Percentiles rank a stretch among this genome's conserved stretches.
Evolutionary conservation across 768 basidiomycete species (phyloP).

Genomic region (Mycena filopes): DNA sequence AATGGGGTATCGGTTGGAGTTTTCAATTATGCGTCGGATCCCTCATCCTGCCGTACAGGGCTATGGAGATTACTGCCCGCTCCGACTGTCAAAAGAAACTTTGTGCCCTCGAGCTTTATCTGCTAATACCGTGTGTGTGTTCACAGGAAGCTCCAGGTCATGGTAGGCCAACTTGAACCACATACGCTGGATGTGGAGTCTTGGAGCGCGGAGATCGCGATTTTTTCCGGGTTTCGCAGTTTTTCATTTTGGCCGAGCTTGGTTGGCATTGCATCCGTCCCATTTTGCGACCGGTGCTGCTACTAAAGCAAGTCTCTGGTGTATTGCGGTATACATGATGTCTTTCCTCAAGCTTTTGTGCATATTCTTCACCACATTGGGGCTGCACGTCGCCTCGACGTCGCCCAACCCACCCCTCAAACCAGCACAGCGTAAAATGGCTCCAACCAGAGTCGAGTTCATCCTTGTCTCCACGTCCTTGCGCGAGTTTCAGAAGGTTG

Average conservation of each 20-base stretch:
- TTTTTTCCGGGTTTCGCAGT: constrained; percentile 1
- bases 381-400: constrained; percentile 14
- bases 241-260: background rate
- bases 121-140: constrained; percentile 7
- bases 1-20: background rate
- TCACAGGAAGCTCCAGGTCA: too few relatives aligned
- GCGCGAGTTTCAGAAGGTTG: constrained; percentile 12
- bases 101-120: background rate
- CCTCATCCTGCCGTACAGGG: background rate
- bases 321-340: constrained; percentile 2
- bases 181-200: background rate
- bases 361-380: constrained; percentile 7
- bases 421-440: background rate
- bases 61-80: constrained; percentile 3
- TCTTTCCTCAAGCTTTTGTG: constrained; percentile 10
- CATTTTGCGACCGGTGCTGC: too few relatives aligned
- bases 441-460: constrained; percentile 19
- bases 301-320: background rate
- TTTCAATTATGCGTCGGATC: background rate
- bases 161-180: too few relatives aligned
- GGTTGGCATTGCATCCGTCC: background rate
- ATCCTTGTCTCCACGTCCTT: constrained; percentile 19
- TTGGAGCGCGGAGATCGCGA: background rate
- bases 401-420: constrained; percentile 22
- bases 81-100: background rate